Base-by-base conservation (phyloP, 2,329 filamentous ascomycete genomes). In the Exophiala bonariae region DNA sequence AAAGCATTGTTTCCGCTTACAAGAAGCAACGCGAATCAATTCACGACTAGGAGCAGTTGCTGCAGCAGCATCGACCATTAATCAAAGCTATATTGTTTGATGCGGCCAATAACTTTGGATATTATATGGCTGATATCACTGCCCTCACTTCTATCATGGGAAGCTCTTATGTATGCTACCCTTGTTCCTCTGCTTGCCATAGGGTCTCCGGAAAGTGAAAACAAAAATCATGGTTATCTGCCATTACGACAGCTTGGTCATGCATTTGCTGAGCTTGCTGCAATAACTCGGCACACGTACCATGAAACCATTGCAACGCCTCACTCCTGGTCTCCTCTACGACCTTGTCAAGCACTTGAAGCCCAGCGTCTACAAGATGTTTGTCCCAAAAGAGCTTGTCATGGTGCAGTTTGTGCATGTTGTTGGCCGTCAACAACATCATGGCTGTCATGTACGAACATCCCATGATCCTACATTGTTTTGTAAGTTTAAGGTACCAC, bases 371-470 rank as follows among this genome's bases (percentile, higher is more conserved):
- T 22, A 51, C 40, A n/a, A 51, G 43, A 31, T 39, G 37, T 16
- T 40, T 32, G 31, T 51, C 37, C 13, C 20, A 22, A 28, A 20
- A 20, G 11, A 23, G 8, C 9, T 28, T 18, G 3, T 42, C 33
- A 32, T 47, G 37, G 9, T n/a, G 32, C 3, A 42, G 30, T 13
- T 39, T 41, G 16, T 49, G 37, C 46, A 55, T 53, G 28, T 10
- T 47, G 17, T 55, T 55, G n/a, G 52, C 46, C 19, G 49, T 55
- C 37, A 55, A 40, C 10, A 47, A 19, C 17, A 55, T 19, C 38
- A 52, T 46, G 34, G 44, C 50, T 18, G 41, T 43, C 33, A 52
- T 48, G 20, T 55, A 47, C 28, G 52, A 43, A 34, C 52, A 55
- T 16, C 35, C 44, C 13, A 28, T 53, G 18, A 38, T 44, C 41